phyloP scores from a whole-genome alignment of 371 early-diverging fungal species.

The Syncephalastrum contaminatum region DNA sequence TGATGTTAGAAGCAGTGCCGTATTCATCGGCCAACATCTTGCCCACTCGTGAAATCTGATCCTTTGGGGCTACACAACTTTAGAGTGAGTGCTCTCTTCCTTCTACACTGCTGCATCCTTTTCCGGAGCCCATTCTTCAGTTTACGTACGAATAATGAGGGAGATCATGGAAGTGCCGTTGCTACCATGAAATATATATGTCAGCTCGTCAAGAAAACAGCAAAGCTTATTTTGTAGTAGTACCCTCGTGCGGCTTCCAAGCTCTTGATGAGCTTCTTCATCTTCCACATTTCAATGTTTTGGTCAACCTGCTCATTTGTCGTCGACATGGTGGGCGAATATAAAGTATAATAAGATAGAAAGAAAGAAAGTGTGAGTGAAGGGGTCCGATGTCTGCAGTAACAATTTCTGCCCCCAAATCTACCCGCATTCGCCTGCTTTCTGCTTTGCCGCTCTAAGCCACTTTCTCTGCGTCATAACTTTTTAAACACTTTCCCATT shows the following conservation, averaged over 20 bases:
- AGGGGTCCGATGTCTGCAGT: not conserved
- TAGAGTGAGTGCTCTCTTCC: not conserved
- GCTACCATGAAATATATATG: constrained; percentile 34
- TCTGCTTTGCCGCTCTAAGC: too few relatives aligned
- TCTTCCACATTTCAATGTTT: constrained; percentile 96
- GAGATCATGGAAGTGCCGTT: constrained; percentile 99
- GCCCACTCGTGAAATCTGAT: constrained; percentile 91
- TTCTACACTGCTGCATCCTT: not conserved
- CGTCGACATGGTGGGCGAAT: constrained; percentile 16
- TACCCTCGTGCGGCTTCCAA: constrained; percentile 96
- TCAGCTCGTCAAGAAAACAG: not conserved
- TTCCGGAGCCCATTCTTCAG: too few relatives aligned
- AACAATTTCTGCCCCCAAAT: not conserved
- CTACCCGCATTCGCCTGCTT: too few relatives aligned
- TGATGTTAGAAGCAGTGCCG: constrained; percentile 99
- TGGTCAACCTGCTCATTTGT: constrained; percentile 46
- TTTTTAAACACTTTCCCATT: too few relatives aligned
- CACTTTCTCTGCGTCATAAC: too few relatives aligned
- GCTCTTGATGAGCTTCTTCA: constrained; percentile 96
- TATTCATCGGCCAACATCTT: constrained; percentile 99
- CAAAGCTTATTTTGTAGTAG: constrained; percentile 11
- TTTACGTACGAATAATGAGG: constrained; percentile 84
- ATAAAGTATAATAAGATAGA: not conserved
- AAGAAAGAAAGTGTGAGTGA: not conserved
- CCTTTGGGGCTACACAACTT: constrained; percentile 70